A percentile compares a stretch with the other conserved stretches of the same genome.
phyloP scores from a whole-genome alignment of 1,284 basidiomycete species.

The Cutaneotrichosporon sp. region DNA sequence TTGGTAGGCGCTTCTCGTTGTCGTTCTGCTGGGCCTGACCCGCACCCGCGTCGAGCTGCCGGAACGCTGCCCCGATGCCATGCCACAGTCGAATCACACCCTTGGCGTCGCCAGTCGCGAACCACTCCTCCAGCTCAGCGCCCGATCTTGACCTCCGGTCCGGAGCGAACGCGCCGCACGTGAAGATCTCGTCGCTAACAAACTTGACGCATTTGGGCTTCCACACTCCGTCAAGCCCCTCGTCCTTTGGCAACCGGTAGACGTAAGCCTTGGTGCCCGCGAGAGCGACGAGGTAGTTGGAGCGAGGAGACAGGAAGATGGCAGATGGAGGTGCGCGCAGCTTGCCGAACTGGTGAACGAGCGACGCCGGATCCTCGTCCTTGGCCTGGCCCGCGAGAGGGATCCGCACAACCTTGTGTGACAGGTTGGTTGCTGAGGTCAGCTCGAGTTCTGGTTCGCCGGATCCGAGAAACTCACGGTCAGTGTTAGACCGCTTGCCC shows the following conservation, averaged over 20 bases:
- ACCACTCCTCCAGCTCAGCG: constrained; percentile 68
- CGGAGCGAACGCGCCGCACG: constrained; percentile 85
- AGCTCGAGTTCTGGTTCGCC: neutral
- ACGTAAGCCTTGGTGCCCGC: constrained; percentile 81
- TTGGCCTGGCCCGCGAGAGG: constrained; percentile 16
- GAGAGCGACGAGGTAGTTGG: constrained; percentile 73
- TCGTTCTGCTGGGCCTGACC: constrained; percentile 23
- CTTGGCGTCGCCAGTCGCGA: constrained; percentile 86
- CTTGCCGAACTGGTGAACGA: constrained; percentile 33
- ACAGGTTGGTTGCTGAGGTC: constrained; percentile 18
- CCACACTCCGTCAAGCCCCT: constrained; percentile 27
- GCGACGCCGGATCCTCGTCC: neutral
- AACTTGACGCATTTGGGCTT: constrained; percentile 70
- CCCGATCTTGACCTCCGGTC: constrained; percentile 37
- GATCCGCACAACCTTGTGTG: constrained; percentile 32
- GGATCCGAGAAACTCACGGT: neutral
- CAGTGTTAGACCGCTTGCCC: constrained; percentile 23
- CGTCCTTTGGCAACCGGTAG: constrained; percentile 57
- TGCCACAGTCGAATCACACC: constrained; percentile 91
- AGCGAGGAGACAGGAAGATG: constrained; percentile 67
- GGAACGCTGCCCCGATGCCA: constrained; percentile 66
- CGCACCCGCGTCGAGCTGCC: constrained; percentile 43
- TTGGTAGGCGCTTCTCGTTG: constrained; percentile 58
- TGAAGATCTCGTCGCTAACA: constrained; percentile 62
- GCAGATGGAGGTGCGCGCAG: constrained; percentile 35